phyloP scores from a whole-genome alignment of 106 monocot genomes.

The Ottelia alismoides region DNA sequence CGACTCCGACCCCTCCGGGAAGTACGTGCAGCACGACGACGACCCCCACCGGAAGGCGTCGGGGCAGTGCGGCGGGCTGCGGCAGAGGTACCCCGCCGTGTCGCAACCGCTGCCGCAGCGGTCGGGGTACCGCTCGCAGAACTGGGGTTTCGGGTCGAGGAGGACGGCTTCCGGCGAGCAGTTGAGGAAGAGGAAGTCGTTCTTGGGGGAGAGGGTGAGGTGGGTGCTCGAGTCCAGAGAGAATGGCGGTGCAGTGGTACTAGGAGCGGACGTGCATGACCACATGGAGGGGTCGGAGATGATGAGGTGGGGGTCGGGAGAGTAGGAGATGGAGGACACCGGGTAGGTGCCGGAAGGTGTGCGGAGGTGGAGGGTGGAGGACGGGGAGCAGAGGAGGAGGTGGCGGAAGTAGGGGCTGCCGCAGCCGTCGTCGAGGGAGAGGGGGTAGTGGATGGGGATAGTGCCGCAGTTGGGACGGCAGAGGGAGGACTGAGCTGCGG shows the following conservation, averaged over 20 bases:
- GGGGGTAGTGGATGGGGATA: slow-evolving; percentile 42
- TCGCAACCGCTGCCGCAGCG: slow-evolving; percentile 70
- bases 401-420: slow-evolving; percentile 57
- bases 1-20: slow-evolving; percentile 58
- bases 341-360: slow-evolving; percentile 83
- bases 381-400: slow-evolving; percentile 32
- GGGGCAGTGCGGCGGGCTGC: slow-evolving; percentile 49
- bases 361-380: slow-evolving; percentile 39
- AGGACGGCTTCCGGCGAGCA: slow-evolving; percentile 49
- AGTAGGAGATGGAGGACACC: slow-evolving; percentile 35
- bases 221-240: slow-evolving; percentile 73
- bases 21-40: slow-evolving; percentile 54
- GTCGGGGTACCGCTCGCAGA: slow-evolving; percentile 66
- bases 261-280: slow-evolving; percentile 17
- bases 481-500: slow-evolving; percentile 20
- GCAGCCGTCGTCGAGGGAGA: slow-evolving; percentile 61
- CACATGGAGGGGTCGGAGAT: slow-evolving; percentile 78
- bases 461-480: slow-evolving; percentile 46
- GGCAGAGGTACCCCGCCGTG: slow-evolving; percentile 57
- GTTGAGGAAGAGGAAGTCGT: slow-evolving; percentile 80
- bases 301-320: slow-evolving; percentile 54
- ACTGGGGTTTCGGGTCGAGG: slow-evolving; percentile 30
- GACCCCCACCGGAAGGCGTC: slow-evolving; percentile 7
- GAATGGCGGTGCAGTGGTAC: slow-evolving; percentile 27
- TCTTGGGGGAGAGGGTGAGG: slow-evolving; percentile 55